Conservation (phyloP, 2,329 filamentous ascomycete genomes). For the Hypoxylon rubiginosum region DNA sequence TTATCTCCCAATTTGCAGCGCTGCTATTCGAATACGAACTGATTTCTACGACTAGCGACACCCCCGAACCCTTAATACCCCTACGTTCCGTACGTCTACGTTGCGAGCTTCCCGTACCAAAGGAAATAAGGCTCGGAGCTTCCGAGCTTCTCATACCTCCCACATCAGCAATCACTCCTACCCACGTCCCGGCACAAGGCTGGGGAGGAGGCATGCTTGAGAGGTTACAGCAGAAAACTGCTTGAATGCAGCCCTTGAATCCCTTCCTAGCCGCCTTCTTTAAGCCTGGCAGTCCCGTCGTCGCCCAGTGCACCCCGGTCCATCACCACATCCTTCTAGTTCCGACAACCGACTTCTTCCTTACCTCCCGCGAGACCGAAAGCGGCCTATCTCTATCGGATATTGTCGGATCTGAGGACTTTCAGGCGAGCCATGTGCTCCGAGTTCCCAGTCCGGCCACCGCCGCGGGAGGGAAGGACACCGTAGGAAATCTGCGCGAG, state of each 20-base stretch:
- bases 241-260: slow-evolving; percentile 96
- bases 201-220: slow-evolving; percentile 41
- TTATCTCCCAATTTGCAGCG: neutral
- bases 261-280: slow-evolving; percentile 99
- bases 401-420: slow-evolving; percentile 90
- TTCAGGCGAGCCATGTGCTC: slow-evolving; percentile 95
- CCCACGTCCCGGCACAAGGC: slow-evolving; percentile 37
- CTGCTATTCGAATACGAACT: neutral
- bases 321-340: slow-evolving; percentile 96
- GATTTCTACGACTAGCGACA: slow-evolving; percentile 6
- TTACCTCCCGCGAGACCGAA: slow-evolving; percentile 89
- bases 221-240: slow-evolving; percentile 58
- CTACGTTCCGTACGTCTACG: neutral
- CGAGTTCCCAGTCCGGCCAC: slow-evolving; percentile 75
- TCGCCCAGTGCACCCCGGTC: slow-evolving; percentile 89
- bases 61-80: neutral
- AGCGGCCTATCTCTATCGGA: slow-evolving; percentile 82
- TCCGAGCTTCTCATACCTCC: slow-evolving; percentile 3
- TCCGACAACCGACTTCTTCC: slow-evolving; percentile 90
- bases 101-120: slow-evolving; percentile 15
- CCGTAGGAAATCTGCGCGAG: slow-evolving; percentile 79
- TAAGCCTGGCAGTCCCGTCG: slow-evolving; percentile 82
- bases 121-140: slow-evolving; percentile 7
- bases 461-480: slow-evolving; percentile 68
- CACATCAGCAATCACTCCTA: slow-evolving; percentile 12